Conservation (phyloP, 495 filamentous ascomycete genomes). For the Viridothelium virens region DNA sequence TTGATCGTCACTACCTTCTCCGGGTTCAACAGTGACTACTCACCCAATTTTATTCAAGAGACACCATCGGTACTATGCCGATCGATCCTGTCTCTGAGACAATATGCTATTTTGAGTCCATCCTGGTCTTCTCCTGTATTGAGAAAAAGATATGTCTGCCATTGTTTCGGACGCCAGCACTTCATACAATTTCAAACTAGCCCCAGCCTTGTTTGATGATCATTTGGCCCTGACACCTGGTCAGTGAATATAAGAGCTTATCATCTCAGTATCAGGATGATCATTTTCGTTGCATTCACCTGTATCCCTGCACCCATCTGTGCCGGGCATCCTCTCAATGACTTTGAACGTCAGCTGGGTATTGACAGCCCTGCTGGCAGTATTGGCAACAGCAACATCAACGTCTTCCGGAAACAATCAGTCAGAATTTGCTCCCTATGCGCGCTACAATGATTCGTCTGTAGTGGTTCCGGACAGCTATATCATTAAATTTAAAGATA, state of each 20-base stretch:
- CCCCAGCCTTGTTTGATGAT: neutral
- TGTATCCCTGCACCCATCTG: neutral
- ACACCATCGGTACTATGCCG: too few species aligned
- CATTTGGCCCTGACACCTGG: too few species aligned
- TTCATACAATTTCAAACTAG: neutral
- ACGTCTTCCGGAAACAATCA: neutral
- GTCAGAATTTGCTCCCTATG: neutral
- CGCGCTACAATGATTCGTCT: neutral
- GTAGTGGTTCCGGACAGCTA: neutral
- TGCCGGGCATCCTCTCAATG: neutral
- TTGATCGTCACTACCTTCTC: too few species aligned
- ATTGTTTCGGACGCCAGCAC: neutral
- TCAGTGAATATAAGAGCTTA: neutral
- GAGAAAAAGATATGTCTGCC: neutral
- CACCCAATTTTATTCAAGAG: too few species aligned
- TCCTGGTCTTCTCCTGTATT: neutral
- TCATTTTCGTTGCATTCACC: neutral
- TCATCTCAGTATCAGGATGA: neutral
- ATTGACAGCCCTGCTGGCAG: constrained; percentile 2
- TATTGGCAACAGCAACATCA: neutral
- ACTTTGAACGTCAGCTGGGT: neutral
- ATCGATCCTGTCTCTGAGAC: neutral
- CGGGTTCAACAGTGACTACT: too few species aligned
- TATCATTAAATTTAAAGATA: constrained; percentile 3
- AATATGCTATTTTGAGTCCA: neutral